These are phyloP conservation scores for Iodosphaeria phyllophila DNA, from an alignment of 2,329 filamentous ascomycete species.

Conservation along the genomic window DNA sequence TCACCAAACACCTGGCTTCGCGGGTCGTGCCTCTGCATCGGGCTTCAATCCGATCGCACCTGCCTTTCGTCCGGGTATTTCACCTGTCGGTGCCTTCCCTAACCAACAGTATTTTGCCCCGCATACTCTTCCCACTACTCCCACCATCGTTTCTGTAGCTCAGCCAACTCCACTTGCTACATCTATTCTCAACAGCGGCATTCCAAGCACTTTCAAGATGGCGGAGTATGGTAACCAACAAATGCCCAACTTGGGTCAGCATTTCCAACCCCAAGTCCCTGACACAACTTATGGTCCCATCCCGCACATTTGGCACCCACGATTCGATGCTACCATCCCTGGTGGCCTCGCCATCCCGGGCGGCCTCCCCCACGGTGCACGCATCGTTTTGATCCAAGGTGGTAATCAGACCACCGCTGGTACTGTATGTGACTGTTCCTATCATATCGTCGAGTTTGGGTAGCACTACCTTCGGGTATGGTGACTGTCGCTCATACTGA, in stretches of 20 bases:
- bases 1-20: constrained; percentile 5
- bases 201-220: constrained; percentile 10
- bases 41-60: not conserved
- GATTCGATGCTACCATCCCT: constrained; percentile 19
- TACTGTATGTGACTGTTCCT: no score
- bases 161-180: not conserved
- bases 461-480: no score
- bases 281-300: constrained; percentile 37
- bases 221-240: constrained; percentile 22
- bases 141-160: not conserved
- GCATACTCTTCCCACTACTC: not conserved
- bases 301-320: constrained; percentile 35
- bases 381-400: no score
- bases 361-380: constrained; percentile 1
- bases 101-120: not conserved
- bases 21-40: constrained; percentile 1
- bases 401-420: no score
- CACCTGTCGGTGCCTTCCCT: not conserved
- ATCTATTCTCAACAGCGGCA: not conserved
- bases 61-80: not conserved
- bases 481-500: no score
- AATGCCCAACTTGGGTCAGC: constrained; percentile 23
- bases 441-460: no score
- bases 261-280: constrained; percentile 39
- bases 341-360: constrained; percentile 6